Evolutionary conservation across 148 eudicot genomes (phyloP).

Genomic region (Amaranthus palmeri): DNA sequence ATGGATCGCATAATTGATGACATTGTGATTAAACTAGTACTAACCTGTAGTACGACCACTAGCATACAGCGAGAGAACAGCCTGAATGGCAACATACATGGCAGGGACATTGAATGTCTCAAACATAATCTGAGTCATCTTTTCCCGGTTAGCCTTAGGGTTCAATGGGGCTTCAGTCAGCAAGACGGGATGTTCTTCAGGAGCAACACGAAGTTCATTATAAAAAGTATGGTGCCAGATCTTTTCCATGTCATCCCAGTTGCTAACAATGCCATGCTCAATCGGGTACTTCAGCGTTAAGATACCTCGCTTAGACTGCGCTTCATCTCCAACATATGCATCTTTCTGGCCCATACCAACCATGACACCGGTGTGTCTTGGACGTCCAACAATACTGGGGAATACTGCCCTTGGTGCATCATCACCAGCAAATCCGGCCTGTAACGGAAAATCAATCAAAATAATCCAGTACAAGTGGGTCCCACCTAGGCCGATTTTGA

Average conservation of each 20-base stretch:
- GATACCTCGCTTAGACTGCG: conserved; percentile 33
- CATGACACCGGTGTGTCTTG: conserved; percentile 33
- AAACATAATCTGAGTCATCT: conserved; percentile 59
- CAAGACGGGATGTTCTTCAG: conserved; percentile 58
- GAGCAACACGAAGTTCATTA: conserved; percentile 67
- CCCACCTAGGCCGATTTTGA: too few species aligned
- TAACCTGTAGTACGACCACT: conserved; percentile 61
- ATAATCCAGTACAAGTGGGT: too few species aligned
- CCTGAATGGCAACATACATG: conserved; percentile 57
- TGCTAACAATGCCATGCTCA: conserved; percentile 52
- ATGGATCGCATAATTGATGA: too few species aligned
- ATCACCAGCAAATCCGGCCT: conserved; percentile 36
- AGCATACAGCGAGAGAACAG: conserved; percentile 58
- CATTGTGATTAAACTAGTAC: neutral
- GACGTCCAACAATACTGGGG: conserved; percentile 35
- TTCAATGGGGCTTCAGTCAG: conserved; percentile 59
- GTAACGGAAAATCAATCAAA: neutral
- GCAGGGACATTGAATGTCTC: conserved; percentile 58
- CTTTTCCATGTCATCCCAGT: conserved; percentile 68
- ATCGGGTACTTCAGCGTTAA: conserved; percentile 38
- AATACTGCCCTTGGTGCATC: conserved; percentile 34
- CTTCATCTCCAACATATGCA: conserved; percentile 38
- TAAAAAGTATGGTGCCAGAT: conserved; percentile 65
- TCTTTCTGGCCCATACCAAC: conserved; percentile 36
- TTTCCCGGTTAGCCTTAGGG: conserved; percentile 53